These are phyloP conservation scores for Tanacetum coccineum DNA, from an alignment of 129 eudicot genomes.

Conservation along the genomic window DNA sequence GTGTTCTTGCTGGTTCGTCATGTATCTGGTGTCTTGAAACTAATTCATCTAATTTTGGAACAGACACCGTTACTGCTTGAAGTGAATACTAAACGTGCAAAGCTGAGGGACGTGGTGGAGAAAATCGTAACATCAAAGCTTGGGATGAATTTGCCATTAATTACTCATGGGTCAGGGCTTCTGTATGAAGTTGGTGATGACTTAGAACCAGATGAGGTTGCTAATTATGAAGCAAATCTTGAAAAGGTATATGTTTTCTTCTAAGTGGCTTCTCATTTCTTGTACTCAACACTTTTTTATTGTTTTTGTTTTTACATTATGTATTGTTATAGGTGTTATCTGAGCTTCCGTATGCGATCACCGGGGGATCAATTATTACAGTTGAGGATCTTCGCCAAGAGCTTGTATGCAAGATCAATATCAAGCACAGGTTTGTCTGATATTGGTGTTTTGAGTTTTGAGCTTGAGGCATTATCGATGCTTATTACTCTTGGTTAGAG, in stretches of 20 bases:
- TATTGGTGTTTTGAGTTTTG: conserved; percentile 1
- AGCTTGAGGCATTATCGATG: background rate
- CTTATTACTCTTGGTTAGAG: conserved; percentile 9
- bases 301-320: background rate
- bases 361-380: conserved; percentile 76
- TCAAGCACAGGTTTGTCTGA: conserved; percentile 79
- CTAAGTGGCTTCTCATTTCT: background rate
- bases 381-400: conserved; percentile 96
- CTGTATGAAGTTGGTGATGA: conserved; percentile 99
- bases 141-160: conserved; percentile 83
- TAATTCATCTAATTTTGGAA: conserved; percentile 21
- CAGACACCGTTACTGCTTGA: conserved; percentile 87
- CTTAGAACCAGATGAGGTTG: conserved; percentile 72
- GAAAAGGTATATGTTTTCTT: conserved; percentile 55
- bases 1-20: no score
- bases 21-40: conserved; percentile 3
- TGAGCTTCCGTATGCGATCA: conserved; percentile 78
- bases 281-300: background rate
- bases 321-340: conserved; percentile 56
- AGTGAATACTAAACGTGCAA: conserved; percentile 74
- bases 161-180: conserved; percentile 77
- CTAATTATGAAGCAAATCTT: conserved; percentile 82
- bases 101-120: conserved; percentile 91
- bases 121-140: conserved; percentile 82
- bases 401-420: conserved; percentile 77